Evolutionary conservation across 1,284 basidiomycete species (phyloP).

Genomic region (Xerocomus nothofagi): DNA sequence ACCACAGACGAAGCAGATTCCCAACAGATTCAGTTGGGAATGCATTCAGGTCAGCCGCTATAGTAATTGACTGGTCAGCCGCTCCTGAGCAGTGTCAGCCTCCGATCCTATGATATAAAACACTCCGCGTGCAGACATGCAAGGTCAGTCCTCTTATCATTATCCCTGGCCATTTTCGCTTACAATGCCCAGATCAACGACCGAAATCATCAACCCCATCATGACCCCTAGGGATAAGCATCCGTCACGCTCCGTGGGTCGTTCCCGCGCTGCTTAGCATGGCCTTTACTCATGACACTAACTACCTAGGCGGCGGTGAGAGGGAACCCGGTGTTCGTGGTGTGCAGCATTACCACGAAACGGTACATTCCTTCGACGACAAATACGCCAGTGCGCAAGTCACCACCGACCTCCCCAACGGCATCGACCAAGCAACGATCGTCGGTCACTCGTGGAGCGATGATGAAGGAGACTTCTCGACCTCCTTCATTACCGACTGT

Average conservation of each 20-base stretch:
- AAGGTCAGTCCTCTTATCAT: neutral
- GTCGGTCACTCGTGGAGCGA: neutral
- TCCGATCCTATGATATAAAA: constrained; percentile 7
- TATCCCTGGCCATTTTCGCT: neutral
- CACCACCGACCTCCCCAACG: neutral
- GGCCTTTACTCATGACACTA: neutral
- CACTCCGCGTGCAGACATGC: neutral
- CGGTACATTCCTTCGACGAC: constrained; percentile 3
- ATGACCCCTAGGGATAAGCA: neutral
- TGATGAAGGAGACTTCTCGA: neutral
- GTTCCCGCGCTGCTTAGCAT: neutral
- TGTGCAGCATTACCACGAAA: constrained; percentile 2
- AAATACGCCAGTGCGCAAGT: neutral
- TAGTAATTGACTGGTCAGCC: constrained; percentile 2
- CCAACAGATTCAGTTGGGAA: too few species aligned
- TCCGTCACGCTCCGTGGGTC: constrained; percentile 4
- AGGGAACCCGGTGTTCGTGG: constrained; percentile 12
- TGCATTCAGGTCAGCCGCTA: constrained; percentile 4
- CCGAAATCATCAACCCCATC: neutral
- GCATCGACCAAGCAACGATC: neutral
- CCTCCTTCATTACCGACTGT: neutral
- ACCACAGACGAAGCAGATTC: too few species aligned
- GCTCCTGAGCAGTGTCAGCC: constrained; percentile 8
- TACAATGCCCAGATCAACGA: neutral
- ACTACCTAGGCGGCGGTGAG: constrained; percentile 5